A percentile compares a stretch with the other conserved stretches of the same genome.
These are phyloP conservation scores for Rhodotorula sp. DNA, from an alignment of 1,284 basidiomycete genomes.

Conservation along the genomic window DNA sequence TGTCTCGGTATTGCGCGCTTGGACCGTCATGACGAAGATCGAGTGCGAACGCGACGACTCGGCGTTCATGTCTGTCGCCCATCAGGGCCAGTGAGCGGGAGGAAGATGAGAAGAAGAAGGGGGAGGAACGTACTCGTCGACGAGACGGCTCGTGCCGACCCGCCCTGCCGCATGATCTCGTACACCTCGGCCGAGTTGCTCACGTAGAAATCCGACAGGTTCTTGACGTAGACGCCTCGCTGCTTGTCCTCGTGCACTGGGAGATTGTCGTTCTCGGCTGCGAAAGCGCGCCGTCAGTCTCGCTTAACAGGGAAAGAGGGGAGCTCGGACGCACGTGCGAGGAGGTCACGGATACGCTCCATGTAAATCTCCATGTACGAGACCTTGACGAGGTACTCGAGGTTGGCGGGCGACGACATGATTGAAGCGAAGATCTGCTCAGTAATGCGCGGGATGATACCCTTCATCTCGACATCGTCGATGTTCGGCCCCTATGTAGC, in stretches of 20 bases:
- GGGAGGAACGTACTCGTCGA: constrained; percentile 74
- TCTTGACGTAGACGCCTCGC: constrained; percentile 97
- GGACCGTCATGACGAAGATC: constrained; percentile 96
- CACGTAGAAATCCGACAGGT: constrained; percentile 96
- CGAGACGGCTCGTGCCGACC: constrained; percentile 84
- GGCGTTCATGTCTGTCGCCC: constrained; percentile 96
- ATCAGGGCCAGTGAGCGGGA: neutral
- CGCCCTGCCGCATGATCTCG: constrained; percentile 97
- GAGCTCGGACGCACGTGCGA: constrained; percentile 74
- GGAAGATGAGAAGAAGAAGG: too few species aligned
- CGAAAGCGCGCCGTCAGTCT: neutral
- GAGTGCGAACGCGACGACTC: constrained; percentile 99
- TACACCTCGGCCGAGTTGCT: constrained; percentile 95
- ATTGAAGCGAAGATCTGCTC: constrained; percentile 99
- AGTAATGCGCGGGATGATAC: constrained; percentile 97
- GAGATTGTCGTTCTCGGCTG: constrained; percentile 97
- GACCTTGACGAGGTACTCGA: constrained; percentile 99
- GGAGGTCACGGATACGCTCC: constrained; percentile 91
- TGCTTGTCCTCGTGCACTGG: constrained; percentile 99
- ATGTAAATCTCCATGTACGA: constrained; percentile 99
- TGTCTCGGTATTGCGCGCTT: constrained; percentile 91
- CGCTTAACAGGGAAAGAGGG: neutral
- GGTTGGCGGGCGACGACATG: constrained; percentile 86
- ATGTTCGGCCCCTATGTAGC: constrained; percentile 84
- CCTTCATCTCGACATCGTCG: constrained; percentile 85